A percentile compares a stretch with the other conserved stretches of the same genome.
phyloP scores from a whole-genome alignment of 2,329 filamentous ascomycete genomes.

The Epichloe typhina region DNA sequence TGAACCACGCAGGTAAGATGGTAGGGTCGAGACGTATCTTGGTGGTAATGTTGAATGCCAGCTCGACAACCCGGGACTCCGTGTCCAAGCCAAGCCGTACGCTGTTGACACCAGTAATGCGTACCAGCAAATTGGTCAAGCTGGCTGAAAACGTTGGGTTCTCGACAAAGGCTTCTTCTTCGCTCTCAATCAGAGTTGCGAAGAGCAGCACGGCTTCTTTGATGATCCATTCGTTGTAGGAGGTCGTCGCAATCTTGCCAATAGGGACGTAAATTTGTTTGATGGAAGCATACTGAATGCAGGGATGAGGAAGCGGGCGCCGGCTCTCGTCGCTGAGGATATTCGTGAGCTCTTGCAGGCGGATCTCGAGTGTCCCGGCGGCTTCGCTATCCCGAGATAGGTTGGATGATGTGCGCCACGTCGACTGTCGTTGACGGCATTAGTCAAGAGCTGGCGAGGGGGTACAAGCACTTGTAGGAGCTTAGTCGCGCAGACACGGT shows the following conservation, averaged over 20 bases:
- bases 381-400: constrained; percentile 46
- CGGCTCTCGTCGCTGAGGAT: constrained; percentile 84
- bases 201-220: constrained; percentile 77
- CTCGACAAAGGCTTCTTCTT: constrained; percentile 89
- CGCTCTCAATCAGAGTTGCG: constrained; percentile 84
- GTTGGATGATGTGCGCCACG: constrained; percentile 50
- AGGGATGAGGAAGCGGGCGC: constrained; percentile 78
- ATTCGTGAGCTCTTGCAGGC: constrained; percentile 49
- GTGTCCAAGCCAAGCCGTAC: constrained; percentile 66
- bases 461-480: background rate
- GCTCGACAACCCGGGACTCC: constrained; percentile 78
- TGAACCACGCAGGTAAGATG: constrained; percentile 87
- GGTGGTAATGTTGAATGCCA: constrained; percentile 90
- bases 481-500: background rate
- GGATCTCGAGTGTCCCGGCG: constrained; percentile 48
- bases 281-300: constrained; percentile 72
- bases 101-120: constrained; percentile 61
- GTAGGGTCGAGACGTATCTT: constrained; percentile 85
- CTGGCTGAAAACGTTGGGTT: constrained; percentile 75
- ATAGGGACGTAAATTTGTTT: constrained; percentile 85
- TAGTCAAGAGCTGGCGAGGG: background rate
- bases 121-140: constrained; percentile 72
- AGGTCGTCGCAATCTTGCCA: constrained; percentile 75
- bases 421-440: constrained; percentile 22
- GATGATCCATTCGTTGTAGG: constrained; percentile 75